A percentile compares a stretch with the other conserved stretches of the same genome.
Evolutionary conservation across 495 filamentous ascomycete genomes (phyloP).

Genomic region (Aspergillus cristatus): DNA sequence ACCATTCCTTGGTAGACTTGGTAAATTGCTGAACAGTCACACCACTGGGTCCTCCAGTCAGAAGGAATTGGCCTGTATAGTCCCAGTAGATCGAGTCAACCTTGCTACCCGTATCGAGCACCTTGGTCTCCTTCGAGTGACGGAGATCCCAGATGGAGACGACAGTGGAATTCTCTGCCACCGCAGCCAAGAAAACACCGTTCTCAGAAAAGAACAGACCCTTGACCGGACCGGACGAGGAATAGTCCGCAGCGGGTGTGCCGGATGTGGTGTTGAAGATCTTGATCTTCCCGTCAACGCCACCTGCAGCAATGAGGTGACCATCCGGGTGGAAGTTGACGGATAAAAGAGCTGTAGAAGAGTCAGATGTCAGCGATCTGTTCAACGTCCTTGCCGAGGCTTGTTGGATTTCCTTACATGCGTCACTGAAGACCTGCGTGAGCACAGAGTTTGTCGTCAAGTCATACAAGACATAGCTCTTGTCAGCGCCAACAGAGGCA

Average conservation of each 20-base stretch:
- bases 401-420: conserved; percentile 50
- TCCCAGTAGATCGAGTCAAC: conserved; percentile 75
- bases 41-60: conserved; percentile 69
- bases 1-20: conserved; percentile 79
- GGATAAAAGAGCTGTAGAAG: conserved; percentile 57
- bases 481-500: conserved; percentile 82
- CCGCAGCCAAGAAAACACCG: conserved; percentile 86
- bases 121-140: conserved; percentile 67
- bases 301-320: conserved; percentile 81
- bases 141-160: conserved; percentile 88
- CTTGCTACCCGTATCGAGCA: conserved; percentile 69
- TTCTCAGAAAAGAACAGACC: conserved; percentile 89
- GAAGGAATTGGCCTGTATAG: conserved; percentile 89
- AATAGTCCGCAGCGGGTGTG: conserved; percentile 59
- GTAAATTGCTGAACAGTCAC: conserved; percentile 80
- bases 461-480: conserved; percentile 90
- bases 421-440: conserved; percentile 70
- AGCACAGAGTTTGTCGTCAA: conserved; percentile 54
- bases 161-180: conserved; percentile 58
- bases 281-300: conserved; percentile 64
- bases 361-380: conserved; percentile 1
- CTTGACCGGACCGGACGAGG: conserved; percentile 56
- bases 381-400: background rate
- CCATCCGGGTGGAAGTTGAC: conserved; percentile 93
- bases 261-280: conserved; percentile 76